These are phyloP conservation scores for Candida ascalaphidarum DNA, from an alignment of 805 yeast genomes.

Conservation along the genomic window DNA sequence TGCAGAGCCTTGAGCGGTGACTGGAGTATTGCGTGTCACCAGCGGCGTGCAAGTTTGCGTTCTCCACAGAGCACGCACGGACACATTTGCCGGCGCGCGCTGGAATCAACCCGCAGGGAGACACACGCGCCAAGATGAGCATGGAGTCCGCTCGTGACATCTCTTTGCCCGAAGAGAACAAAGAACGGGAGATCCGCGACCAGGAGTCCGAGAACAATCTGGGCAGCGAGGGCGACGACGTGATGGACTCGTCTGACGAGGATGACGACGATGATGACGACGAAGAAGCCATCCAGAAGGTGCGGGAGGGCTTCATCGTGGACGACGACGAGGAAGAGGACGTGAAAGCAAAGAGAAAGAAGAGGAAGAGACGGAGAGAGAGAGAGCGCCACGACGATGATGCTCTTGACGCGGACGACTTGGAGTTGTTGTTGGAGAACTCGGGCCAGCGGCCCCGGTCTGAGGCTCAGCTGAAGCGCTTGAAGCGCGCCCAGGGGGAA, in stretches of 20 bases:
- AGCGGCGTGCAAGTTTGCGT: no score
- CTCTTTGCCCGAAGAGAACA: conserved; percentile 23
- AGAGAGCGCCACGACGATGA: conserved; percentile 33
- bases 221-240: conserved; percentile 28
- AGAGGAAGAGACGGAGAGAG: conserved; percentile 26
- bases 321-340: conserved; percentile 66
- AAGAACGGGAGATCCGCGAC: conserved; percentile 29
- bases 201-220: conserved; percentile 20
- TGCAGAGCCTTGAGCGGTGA: no score
- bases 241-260: conserved; percentile 67
- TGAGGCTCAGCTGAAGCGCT: conserved; percentile 58
- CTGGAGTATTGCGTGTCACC: no score
- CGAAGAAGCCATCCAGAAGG: conserved; percentile 77
- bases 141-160: no score
- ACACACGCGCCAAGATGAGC: no score
- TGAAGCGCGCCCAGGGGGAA: conserved; percentile 56
- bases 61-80: no score
- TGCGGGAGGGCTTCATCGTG: conserved; percentile 88
- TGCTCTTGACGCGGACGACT: conserved; percentile 88
- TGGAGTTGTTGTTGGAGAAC: conserved; percentile 85
- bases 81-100: no score
- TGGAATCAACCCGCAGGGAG: no score
- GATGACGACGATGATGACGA: conserved; percentile 84
- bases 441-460: conserved; percentile 59
- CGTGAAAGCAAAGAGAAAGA: conserved; percentile 28